Base-by-base conservation (phyloP, 2,329 filamentous ascomycete genomes). In the Calonectria honghensis region DNA sequence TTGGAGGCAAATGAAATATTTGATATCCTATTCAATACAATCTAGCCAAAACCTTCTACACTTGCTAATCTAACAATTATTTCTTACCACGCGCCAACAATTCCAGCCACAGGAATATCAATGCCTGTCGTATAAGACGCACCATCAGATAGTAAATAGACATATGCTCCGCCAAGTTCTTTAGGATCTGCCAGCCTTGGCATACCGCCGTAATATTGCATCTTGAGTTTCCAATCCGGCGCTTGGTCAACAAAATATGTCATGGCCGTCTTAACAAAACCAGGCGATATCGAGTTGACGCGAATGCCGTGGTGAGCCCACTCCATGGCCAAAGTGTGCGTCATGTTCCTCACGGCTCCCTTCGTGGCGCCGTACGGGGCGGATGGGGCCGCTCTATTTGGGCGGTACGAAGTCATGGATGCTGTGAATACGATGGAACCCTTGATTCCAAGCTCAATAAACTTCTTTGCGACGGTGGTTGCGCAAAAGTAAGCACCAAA, bases 201-300 rank as follows among this genome's bases (percentile, higher is more conserved):
- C 57, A 63, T 63, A 7, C 57, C 57, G 6, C 57, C 57, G 24
- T 63, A 63, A 37, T 63, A 63, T 6, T 63, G 57, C 57, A 63
- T 63, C 57, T 63, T 63, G 1, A 63, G 57, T 41, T 63, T 63
- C 57, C 57, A 63, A 39, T 63, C 57, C 16, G 57, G 57, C 10
- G 57, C 57, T 27, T 63, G 57, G 16, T 41, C 57, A 41, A 63
- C 57, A 29, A 63, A 63, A 24, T 63, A 63, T 6, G 57, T 63
- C 57, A 63, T 63, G 14, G 57, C 37, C 37, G 87, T 85, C 79
- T 83, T 83, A 54, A 86, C 83, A 67, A 85, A 85, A 79, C 82
- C 88, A 0, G 88, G 88, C 0, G 86, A 88, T 54, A 90, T 83
- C 31, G 82, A 84, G 83, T 89, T 89, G 75, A 88, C 86, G 6